These are phyloP conservation scores for Arthrobotrys megalospora DNA, from an alignment of 2,329 filamentous ascomycete species.

Conservation along the genomic window DNA sequence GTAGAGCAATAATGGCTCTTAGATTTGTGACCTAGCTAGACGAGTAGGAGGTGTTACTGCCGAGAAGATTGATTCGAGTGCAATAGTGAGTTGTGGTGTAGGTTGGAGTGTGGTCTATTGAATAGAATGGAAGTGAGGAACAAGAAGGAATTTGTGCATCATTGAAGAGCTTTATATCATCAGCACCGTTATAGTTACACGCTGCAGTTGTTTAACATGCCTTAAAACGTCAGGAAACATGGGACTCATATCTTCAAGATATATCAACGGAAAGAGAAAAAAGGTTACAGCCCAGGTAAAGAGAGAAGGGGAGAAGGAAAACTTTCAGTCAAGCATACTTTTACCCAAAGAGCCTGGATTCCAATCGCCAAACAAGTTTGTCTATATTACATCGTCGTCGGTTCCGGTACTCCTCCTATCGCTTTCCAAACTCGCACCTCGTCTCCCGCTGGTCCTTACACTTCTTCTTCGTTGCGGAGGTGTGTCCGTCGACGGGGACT, in stretches of 20 bases:
- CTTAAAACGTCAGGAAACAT: constrained; percentile 1
- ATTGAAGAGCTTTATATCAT: constrained; percentile 13
- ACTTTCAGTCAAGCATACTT: constrained; percentile 13
- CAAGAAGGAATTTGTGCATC: neutral
- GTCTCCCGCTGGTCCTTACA: constrained; percentile 43
- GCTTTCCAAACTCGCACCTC: constrained; percentile 44
- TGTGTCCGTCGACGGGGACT: constrained; percentile 43
- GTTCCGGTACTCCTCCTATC: constrained; percentile 51
- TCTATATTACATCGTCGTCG: constrained; percentile 52
- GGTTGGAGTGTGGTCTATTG: too few relatives aligned
- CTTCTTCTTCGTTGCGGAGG: constrained; percentile 55
- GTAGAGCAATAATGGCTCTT: too few relatives aligned
- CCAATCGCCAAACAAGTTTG: neutral
- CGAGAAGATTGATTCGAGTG: too few relatives aligned
- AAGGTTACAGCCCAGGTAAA: neutral
- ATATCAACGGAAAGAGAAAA: constrained; percentile 1
- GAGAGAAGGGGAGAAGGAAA: neutral
- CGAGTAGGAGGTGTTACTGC: too few relatives aligned
- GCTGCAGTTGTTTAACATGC: neutral
- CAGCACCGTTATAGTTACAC: constrained; percentile 2
- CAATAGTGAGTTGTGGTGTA: too few relatives aligned
- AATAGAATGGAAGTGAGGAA: neutral
- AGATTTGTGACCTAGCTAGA: too few relatives aligned
- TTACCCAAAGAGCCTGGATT: constrained; percentile 24
- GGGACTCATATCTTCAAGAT: constrained; percentile 8